Evolutionary conservation across 306 rosid genomes (phyloP).

Genomic region (Vigna trinervia): DNA sequence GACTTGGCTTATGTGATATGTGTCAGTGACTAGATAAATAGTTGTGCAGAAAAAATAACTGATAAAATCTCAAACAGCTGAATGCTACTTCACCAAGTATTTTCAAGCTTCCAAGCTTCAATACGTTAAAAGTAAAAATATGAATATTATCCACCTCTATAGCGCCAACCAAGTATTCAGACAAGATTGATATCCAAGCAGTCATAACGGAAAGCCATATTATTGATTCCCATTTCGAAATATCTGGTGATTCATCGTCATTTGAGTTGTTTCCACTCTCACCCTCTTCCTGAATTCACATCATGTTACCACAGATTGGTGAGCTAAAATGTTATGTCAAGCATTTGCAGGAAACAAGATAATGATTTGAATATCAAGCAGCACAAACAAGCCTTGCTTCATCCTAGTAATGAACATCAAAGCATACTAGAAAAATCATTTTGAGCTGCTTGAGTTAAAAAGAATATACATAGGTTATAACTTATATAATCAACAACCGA

Average conservation of each 20-base stretch:
- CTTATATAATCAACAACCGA: slow-evolving; percentile 9
- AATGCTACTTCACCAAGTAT: slow-evolving; percentile 12
- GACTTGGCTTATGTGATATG: neutral
- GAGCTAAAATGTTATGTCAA: slow-evolving; percentile 30
- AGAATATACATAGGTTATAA: neutral
- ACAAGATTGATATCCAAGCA: slow-evolving; percentile 71
- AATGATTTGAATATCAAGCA: slow-evolving; percentile 13
- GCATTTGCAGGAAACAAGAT: slow-evolving; percentile 18
- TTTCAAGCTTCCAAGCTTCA: slow-evolving; percentile 15
- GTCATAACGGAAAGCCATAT: slow-evolving; percentile 84
- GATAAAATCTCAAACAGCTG: slow-evolving; percentile 6
- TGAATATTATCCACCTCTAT: slow-evolving; percentile 62
- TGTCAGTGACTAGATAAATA: neutral
- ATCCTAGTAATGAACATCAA: slow-evolving; percentile 11
- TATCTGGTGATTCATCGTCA: slow-evolving; percentile 71
- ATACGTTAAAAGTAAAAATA: neutral
- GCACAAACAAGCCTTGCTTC: slow-evolving; percentile 10
- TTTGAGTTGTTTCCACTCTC: slow-evolving; percentile 52
- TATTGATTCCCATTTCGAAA: slow-evolving; percentile 85
- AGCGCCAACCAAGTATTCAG: slow-evolving; percentile 76
- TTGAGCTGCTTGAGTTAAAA: neutral
- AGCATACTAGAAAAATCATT: slow-evolving; percentile 28
- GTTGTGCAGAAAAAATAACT: neutral
- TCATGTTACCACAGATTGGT: slow-evolving; percentile 41
- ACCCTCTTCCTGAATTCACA: slow-evolving; percentile 64